Base-by-base conservation (phyloP, 2,329 filamentous ascomycete species). In the Gremmenia infestans region DNA sequence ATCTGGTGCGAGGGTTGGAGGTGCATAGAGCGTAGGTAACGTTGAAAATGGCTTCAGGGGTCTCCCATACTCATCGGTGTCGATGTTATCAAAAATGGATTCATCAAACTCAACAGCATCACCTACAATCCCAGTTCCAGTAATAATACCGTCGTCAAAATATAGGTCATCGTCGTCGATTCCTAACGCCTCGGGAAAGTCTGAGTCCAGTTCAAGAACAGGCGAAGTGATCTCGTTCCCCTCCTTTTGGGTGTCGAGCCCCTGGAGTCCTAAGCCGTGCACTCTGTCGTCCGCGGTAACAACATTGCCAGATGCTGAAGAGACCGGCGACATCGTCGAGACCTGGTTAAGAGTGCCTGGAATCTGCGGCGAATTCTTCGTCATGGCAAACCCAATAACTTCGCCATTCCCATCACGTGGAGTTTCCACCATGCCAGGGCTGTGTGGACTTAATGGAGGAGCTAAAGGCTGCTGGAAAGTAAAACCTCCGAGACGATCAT, bases 11-110 rank as follows among this genome's bases (percentile, higher is more conserved):
- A 68, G 39, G 35, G 56, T 59, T 22, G 63, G 63, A 22, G 65
- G 66, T 8, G 64, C 63, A 42, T 68, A 68, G 12, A 67, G 54
- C 23, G 66, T 67, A 37, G 67, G 63, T 36, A 67, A 49, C 19
- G 63, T 61, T 43, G 65, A 60, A 9, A 68, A 55, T 43, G 60
- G 46, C 77, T 7, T 83, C 81, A 55, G 80, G 80, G 53, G 83
- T 22, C 83, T 75, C 15, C 83, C 83, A 65, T 81, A 86, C 59
- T 78, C 70, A 68, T 87, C 79, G 14, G 83, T 83, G 64, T 86
- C 83, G 51, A 87, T 77, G 35, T 83, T 77, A 61, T 91, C 87
- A 65, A 91, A 90, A 14, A 89, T 78, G 5, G 84, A 86, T 68
- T 91, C 87, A 58, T 91, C 86, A 67, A 91, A 89, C 1, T 79